Evolutionary conservation across 257 asterid species (phyloP).

Genomic region (Forsythia viridissima): DNA sequence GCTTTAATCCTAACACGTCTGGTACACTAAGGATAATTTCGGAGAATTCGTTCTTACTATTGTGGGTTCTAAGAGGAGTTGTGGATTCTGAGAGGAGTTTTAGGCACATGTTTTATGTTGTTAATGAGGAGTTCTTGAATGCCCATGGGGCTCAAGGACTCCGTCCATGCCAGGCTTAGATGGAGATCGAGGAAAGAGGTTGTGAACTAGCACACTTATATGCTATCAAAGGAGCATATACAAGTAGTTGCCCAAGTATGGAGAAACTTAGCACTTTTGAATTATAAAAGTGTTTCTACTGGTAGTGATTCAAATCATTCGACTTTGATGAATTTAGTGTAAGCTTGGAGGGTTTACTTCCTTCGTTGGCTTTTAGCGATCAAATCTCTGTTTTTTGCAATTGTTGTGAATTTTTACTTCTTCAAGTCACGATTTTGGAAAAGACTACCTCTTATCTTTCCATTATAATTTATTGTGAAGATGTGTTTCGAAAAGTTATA

Average conservation of each 20-base stretch:
- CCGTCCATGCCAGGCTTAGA: conserved; percentile 72
- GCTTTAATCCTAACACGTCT: conserved; percentile 37
- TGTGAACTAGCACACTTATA: conserved; percentile 94
- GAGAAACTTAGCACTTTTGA: neutral
- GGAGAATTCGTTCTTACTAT: conserved; percentile 82
- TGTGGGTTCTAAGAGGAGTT: conserved; percentile 24
- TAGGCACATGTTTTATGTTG: conserved; percentile 97
- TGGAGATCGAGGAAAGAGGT: conserved; percentile 99
- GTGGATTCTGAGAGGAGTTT: conserved; percentile 96
- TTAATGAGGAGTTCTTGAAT: conserved; percentile 81
- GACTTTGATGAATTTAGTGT: neutral
- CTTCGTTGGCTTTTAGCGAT: neutral
- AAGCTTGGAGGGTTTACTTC: neutral
- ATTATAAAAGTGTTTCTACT: neutral
- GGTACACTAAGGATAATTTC: conserved; percentile 81
- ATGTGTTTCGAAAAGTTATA: too few species aligned
- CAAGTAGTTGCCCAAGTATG: conserved; percentile 66
- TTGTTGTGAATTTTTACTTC: neutral
- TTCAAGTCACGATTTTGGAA: neutral
- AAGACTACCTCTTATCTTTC: neutral
- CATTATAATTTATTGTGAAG: neutral
- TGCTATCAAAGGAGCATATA: conserved; percentile 80
- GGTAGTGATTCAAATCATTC: neutral
- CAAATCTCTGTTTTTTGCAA: conserved; percentile 12
- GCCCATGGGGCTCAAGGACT: conserved; percentile 67